Base-by-base conservation (phyloP, 768 basidiomycete genomes). In the Lentinula aciculospora region DNA sequence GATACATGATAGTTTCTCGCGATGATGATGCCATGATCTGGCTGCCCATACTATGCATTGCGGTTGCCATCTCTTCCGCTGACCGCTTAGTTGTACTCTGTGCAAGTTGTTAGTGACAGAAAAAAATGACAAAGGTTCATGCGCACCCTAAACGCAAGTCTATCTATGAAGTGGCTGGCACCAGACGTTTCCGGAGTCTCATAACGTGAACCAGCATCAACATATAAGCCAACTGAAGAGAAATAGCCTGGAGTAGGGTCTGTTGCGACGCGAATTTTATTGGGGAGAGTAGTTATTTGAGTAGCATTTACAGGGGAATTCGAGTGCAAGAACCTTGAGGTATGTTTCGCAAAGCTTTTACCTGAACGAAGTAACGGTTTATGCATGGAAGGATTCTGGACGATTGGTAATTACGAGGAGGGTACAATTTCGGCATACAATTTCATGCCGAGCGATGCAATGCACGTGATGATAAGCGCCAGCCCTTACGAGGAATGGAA, bases 1-100 rank as follows among this genome's bases (percentile, higher is more conserved):
- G 97, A 69, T 98, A 99, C 89, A 97, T 92, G 67, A 98, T 94
- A 21, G 92, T 83, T 70, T 99, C 97, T 46, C 97, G 81, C 2
- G 93, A 88, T 17, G 93, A 91, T 17, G 93, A 87, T 67, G 90
- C 94, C 71, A 89, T 79, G 58, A 98, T 94, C 73, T 96, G 93
- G 15, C 94, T 93, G 39, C 96, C 95, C 32, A 96, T 79, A 3
- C 80, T 79, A 68, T 93, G 86, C 65, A 96, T 88, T 37, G 88
- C 87, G 3, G 76, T 74, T 3, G 86, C 81, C 88, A 98, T 95
- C 61, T 89, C 81, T 21, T 82, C 84, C 50, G 84, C 84, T 1
- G 89, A 81, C 56, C 89, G 83, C 25, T 81, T 80, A 17, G 72
- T 70, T 29, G 94, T 96, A 58, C 84, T 85, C 96, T 98, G 59